Evolutionary conservation across 768 basidiomycete species (phyloP), one percentile per base, ranked within the genome.

Genomic region (Pulveroboletus sp.): DNA sequence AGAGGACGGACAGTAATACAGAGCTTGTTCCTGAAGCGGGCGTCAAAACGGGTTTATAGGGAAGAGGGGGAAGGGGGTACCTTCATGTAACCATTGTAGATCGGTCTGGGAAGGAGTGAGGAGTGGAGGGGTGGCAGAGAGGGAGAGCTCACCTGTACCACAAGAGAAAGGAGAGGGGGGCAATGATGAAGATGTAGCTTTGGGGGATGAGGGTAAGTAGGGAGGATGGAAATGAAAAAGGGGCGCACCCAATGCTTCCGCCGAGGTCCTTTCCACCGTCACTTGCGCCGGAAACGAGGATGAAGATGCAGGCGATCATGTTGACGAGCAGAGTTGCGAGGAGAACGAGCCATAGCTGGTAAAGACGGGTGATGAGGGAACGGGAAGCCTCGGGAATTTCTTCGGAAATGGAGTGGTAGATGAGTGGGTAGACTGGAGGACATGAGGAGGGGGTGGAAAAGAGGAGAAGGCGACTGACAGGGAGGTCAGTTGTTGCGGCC

Each of bases 81-180:
- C 80, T 97, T 95, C 85, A 93, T 91, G 74, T 92, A 95, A 45
- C 90, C 94, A 60, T 97, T 94, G 75, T 98, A 98, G 64, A 94
- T 90, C 16, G 95, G 94, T 61, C 92, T 92, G 61, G 32, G 27
- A 27, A n/a, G 43, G 46, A 24, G 50, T 47, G 9, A 61, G 44
- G 47, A 32, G 43, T 31, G 46, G 51, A 53, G 14, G 36, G 47
- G 43, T 7, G 50, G 21, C 36, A 47, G 43, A 43, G 40, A 39
- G 31, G 45, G 35, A 43, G 56, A 20, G 65, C 87, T 61, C 55
- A 88, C 90, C 93, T 82, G 68, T 95, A 99, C 95, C 95, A 97
- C 53, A 94, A 76, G 52, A 97, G 75, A 74, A 99, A 98, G 13
- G 90, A 93, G 31, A 83, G 66, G 32, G 80, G 69, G 11, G 83